A percentile compares a stretch with the other conserved stretches of the same genome.
Conservation (phyloP, 1,139 yeast genomes). For the Lodderomyces pseudojiufengensis region DNA sequence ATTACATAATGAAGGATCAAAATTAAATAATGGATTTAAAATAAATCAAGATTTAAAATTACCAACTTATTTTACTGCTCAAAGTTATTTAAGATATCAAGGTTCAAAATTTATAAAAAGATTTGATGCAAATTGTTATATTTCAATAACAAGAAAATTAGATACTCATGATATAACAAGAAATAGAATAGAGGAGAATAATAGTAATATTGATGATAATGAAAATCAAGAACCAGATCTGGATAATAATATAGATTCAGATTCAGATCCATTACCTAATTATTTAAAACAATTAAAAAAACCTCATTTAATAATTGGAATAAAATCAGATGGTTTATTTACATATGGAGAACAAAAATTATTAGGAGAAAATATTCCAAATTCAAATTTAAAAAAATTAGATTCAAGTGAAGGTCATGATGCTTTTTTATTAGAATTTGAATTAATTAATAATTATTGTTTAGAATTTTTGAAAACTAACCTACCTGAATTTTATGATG, state of each 20-base stretch:
- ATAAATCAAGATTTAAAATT: conserved; percentile 41
- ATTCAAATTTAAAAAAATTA: conserved; percentile 63
- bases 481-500: conserved; percentile 53
- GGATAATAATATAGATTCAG: conserved; percentile 5
- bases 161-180: conserved; percentile 94
- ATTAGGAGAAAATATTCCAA: conserved; percentile 71
- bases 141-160: conserved; percentile 84
- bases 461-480: conserved; percentile 57
- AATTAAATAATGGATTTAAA: conserved; percentile 14
- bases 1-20: conserved; percentile 42
- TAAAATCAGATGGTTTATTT: conserved; percentile 87
- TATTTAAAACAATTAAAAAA: conserved; percentile 53
- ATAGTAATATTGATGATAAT: no score
- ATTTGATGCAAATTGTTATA: conserved; percentile 95
- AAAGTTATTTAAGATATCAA: conserved; percentile 88
- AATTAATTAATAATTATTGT: conserved; percentile 69
- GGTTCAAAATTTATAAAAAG: conserved; percentile 85
- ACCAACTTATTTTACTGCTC: conserved; percentile 92
- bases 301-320: conserved; percentile 84
- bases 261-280: conserved; percentile 40
- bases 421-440: conserved; percentile 89
- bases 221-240: no score
- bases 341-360: conserved; percentile 89
- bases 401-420: conserved; percentile 98
- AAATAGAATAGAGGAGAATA: conserved; percentile 51